Evolutionary conservation across 805 yeast genomes (phyloP).

Genomic region (Teunomyces panamensis): DNA sequence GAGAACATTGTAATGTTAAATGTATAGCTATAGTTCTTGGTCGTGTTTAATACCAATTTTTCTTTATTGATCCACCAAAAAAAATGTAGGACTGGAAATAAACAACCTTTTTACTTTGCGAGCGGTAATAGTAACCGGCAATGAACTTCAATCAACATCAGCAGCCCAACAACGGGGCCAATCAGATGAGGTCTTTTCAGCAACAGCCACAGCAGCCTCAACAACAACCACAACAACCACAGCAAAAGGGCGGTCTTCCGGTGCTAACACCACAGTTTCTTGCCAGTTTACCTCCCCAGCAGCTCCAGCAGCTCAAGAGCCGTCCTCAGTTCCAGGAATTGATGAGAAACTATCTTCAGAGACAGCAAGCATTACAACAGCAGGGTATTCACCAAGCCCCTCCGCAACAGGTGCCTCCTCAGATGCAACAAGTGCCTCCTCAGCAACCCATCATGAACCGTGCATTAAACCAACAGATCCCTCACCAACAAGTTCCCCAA

Average conservation of each 20-base stretch:
- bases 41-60: slow-evolving; percentile 1
- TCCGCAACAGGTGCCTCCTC: not conserved
- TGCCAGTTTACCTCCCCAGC: slow-evolving; percentile 38
- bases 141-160: slow-evolving; percentile 15
- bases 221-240: slow-evolving; percentile 13
- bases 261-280: slow-evolving; percentile 24
- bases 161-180: slow-evolving; percentile 3
- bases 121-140: not conserved
- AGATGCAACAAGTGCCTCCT: slow-evolving; percentile 2
- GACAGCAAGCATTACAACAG: slow-evolving; percentile 31
- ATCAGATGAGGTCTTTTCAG: slow-evolving; percentile 1
- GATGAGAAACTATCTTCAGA: slow-evolving; percentile 37
- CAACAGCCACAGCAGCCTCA: slow-evolving; percentile 19
- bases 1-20: too few relatives aligned
- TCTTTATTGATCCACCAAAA: not conserved
- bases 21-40: not conserved
- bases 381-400: slow-evolving; percentile 1
- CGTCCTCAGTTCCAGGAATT: slow-evolving; percentile 44
- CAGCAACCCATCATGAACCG: slow-evolving; percentile 2
- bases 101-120: not conserved
- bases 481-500: not conserved
- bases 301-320: slow-evolving; percentile 38
- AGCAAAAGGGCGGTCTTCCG: slow-evolving; percentile 17
- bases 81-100: not conserved
- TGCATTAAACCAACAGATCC: not conserved